Base-by-base conservation (phyloP, 176 grass and related monocot genomes). In the Eleusine coracana region DNA sequence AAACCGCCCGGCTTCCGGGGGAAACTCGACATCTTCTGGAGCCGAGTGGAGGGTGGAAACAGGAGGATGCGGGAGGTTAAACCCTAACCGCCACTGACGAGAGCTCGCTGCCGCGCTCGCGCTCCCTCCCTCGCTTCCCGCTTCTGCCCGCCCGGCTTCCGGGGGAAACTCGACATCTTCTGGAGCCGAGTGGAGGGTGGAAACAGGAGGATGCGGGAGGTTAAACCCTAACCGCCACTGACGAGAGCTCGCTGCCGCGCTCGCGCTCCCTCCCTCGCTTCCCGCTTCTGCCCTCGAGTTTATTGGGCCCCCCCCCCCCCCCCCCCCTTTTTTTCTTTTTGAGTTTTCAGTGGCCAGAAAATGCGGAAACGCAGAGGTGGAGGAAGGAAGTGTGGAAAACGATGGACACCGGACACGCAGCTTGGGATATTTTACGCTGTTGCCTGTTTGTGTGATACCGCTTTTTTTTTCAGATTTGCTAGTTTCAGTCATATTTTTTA, bases 151-250 rank as follows among this genome's bases (percentile, higher is more conserved):
- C 34, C 29, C 56, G 73, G 59, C 80, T 67, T 38, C 86, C 21
- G 7, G 11, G 48, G 39, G 5, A 2, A 11, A 3, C 9, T 6
- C 70, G n/a, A 66, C 75, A 45, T 68, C 55, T 64, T 64, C 63
- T 37, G 12, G 55, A 21, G 51, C n/a, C 29, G 34, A 13, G 4
- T 23, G 76, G 54, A 37, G 50, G 45, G 54, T 70, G 70, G 55
- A 50, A 25, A 71, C 25, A 54, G 31, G 71, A 71, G 65, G 39
- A 61, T 55, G 68, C 10, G 31, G 28, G 74, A 12, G 55, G 20
- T 41, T 74, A 84, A 90, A 92, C 83, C 87, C 90, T 84, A 89
- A 44, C 79, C 73, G 69, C 74, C 89, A 86, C 90, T 90, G 86
- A 84, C 45, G 80, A 62, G 75, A 65, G 29, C 20, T 29, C 71